phyloP scores from a whole-genome alignment of 2,329 filamentous ascomycete genomes.

The Aspergillus niger region DNA sequence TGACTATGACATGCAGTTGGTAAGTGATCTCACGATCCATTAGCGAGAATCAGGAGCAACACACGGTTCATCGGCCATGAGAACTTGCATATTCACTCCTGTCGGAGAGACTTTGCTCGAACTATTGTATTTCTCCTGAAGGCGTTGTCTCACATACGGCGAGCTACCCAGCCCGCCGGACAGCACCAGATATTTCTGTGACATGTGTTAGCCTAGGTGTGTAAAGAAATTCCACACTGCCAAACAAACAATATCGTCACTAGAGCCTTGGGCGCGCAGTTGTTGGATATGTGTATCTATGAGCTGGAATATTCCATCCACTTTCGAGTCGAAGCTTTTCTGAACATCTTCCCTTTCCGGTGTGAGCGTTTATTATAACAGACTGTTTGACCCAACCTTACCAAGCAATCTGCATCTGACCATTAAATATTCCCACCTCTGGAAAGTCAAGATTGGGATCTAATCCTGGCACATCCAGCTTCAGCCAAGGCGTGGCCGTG shows the following conservation, averaged over 20 bases:
- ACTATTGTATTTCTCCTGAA: slow-evolving; percentile 27
- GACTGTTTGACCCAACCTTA: slow-evolving; percentile 13
- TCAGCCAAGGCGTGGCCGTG: slow-evolving; percentile 26
- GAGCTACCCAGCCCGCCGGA: slow-evolving; percentile 40
- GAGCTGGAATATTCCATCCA: slow-evolving; percentile 33
- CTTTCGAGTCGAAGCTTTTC: slow-evolving; percentile 26
- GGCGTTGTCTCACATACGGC: slow-evolving; percentile 30
- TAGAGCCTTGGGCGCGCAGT: slow-evolving; percentile 27
- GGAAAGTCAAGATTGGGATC: slow-evolving; percentile 23
- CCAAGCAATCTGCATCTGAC: slow-evolving; percentile 35
- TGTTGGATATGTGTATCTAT: slow-evolving; percentile 29
- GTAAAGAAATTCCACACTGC: too few relatives aligned
- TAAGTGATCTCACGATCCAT: too few relatives aligned
- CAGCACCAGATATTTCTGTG: slow-evolving; percentile 32
- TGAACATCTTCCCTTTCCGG: slow-evolving; percentile 22
- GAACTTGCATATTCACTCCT: slow-evolving; percentile 28
- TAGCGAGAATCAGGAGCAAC: background rate
- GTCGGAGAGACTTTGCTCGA: slow-evolving; percentile 15
- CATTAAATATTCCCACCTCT: slow-evolving; percentile 30
- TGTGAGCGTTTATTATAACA: too few relatives aligned
- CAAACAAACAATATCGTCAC: slow-evolving; percentile 28
- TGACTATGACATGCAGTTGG: slow-evolving; percentile 21
- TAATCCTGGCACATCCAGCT: slow-evolving; percentile 32
- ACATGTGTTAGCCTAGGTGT: background rate
- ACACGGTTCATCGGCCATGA: slow-evolving; percentile 37